Conservation (phyloP, 768 basidiomycete species). For the Terana coerulea region DNA sequence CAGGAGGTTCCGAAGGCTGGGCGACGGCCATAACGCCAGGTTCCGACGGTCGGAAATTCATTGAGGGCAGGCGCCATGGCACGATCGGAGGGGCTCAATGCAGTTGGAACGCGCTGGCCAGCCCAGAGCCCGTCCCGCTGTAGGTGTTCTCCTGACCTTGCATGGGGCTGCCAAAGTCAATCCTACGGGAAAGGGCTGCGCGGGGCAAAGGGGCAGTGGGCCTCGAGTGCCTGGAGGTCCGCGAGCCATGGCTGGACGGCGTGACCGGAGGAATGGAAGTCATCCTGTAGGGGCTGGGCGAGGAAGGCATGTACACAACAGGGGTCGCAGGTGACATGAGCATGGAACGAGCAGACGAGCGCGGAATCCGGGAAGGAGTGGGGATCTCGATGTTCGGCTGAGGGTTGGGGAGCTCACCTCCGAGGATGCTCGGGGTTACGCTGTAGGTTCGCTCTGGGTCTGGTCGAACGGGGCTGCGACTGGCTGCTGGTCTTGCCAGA, state of each 20-base stretch:
- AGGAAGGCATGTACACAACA: not conserved
- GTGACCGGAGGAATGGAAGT: slow-evolving; percentile 9
- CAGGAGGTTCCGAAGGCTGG: not conserved
- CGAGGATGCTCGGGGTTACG: slow-evolving; percentile 67
- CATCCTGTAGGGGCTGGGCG: slow-evolving; percentile 12
- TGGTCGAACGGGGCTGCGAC: slow-evolving; percentile 17
- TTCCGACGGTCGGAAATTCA: not conserved
- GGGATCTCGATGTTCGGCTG: slow-evolving; percentile 20
- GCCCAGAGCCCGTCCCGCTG: slow-evolving; percentile 31
- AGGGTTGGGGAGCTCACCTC: slow-evolving; percentile 55
- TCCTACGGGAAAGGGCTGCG: slow-evolving; percentile 46
- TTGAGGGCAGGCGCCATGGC: not conserved
- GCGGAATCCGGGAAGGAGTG: slow-evolving; percentile 11
- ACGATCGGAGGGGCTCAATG: slow-evolving; percentile 29
- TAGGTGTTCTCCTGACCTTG: slow-evolving; percentile 33
- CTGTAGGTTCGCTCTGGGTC: slow-evolving; percentile 41
- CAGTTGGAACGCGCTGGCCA: slow-evolving; percentile 76
- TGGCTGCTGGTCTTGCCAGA: not conserved
- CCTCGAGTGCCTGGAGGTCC: slow-evolving; percentile 50
- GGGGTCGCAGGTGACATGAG: not conserved
- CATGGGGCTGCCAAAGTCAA: slow-evolving; percentile 59
- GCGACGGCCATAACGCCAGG: not conserved
- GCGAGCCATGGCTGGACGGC: slow-evolving; percentile 25
- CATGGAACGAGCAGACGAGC: not conserved
- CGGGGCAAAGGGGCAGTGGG: slow-evolving; percentile 29